A percentile compares a stretch with the other conserved stretches of the same genome.
Evolutionary conservation across 2,329 filamentous ascomycete genomes (phyloP).

Genomic region (Sporothrix sp.): DNA sequence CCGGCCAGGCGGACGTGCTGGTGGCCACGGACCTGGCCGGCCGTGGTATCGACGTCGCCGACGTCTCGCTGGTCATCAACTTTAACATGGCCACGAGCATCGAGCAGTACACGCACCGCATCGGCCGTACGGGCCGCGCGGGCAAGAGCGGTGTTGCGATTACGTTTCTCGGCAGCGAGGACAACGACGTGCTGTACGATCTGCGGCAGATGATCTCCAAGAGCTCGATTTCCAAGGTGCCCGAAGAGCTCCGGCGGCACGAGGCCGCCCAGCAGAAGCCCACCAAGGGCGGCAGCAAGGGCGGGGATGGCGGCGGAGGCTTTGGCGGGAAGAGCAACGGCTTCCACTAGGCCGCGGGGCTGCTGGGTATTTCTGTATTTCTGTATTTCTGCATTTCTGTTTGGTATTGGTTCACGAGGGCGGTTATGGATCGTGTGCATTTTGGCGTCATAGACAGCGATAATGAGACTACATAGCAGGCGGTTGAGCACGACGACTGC

Average conservation of each 20-base stretch:
- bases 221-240: slow-evolving; percentile 76
- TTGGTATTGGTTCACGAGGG: too few relatives aligned
- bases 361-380: too few relatives aligned
- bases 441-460: too few relatives aligned
- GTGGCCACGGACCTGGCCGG: slow-evolving; percentile 94
- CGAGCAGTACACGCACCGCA: slow-evolving; percentile 91
- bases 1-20: slow-evolving; percentile 72
- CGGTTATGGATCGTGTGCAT: too few relatives aligned
- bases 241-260: slow-evolving; percentile 82
- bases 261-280: slow-evolving; percentile 85
- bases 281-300: slow-evolving; percentile 17
- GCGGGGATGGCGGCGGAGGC: slow-evolving; percentile 17
- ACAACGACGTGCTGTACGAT: slow-evolving; percentile 85
- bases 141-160: slow-evolving; percentile 95
- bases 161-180: slow-evolving; percentile 87
- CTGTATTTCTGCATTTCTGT: too few relatives aligned
- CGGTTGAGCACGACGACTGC: too few relatives aligned
- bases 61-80: slow-evolving; percentile 90
- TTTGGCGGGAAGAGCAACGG: background rate
- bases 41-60: slow-evolving; percentile 93
- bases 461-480: too few relatives aligned
- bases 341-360: too few relatives aligned
- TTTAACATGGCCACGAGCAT: slow-evolving; percentile 97
- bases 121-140: slow-evolving; percentile 93
- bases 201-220: slow-evolving; percentile 92